Conservation (phyloP, 1,284 basidiomycete species). For the Ganoderma multipileum region DNA sequence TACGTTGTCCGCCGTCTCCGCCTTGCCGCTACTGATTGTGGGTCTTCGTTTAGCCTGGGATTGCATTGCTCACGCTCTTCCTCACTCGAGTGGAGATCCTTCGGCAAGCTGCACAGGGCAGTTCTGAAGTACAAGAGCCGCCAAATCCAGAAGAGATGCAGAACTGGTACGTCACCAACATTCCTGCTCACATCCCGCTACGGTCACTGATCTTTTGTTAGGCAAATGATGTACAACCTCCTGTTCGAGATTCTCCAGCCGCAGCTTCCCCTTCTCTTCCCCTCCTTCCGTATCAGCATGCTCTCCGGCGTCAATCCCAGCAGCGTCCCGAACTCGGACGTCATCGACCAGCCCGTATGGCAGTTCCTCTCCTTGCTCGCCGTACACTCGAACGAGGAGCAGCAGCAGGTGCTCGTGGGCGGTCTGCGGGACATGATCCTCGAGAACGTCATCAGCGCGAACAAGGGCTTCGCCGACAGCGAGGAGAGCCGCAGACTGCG, state of each 20-base stretch:
- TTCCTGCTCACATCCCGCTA: conserved; percentile 3
- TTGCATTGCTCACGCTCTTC: conserved; percentile 92
- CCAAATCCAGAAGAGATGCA: conserved; percentile 79
- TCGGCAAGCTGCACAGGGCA: conserved; percentile 62
- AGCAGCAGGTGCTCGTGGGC: conserved; percentile 88
- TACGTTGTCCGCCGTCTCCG: conserved; percentile 38
- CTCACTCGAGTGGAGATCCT: conserved; percentile 92
- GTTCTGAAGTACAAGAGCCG: conserved; percentile 57
- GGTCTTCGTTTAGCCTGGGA: conserved; percentile 73
- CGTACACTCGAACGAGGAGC: conserved; percentile 82
- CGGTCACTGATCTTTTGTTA: neutral
- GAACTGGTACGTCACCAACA: conserved; percentile 73
- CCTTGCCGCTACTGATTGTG: neutral
- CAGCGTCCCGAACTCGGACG: conserved; percentile 58
- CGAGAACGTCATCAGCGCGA: conserved; percentile 82
- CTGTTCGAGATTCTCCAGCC: conserved; percentile 45
- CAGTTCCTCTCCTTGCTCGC: conserved; percentile 91
- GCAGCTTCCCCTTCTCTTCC: conserved; percentile 85
- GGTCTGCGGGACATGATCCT: conserved; percentile 92
- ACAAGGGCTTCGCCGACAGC: conserved; percentile 69
- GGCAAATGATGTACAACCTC: conserved; percentile 24
- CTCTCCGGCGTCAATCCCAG: conserved; percentile 43
- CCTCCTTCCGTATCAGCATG: conserved; percentile 80
- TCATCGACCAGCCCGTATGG: conserved; percentile 92
- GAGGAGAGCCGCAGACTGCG: conserved; percentile 75